phyloP scores from a whole-genome alignment of 2,329 filamentous ascomycete species.

The Septoria petroselini region DNA sequence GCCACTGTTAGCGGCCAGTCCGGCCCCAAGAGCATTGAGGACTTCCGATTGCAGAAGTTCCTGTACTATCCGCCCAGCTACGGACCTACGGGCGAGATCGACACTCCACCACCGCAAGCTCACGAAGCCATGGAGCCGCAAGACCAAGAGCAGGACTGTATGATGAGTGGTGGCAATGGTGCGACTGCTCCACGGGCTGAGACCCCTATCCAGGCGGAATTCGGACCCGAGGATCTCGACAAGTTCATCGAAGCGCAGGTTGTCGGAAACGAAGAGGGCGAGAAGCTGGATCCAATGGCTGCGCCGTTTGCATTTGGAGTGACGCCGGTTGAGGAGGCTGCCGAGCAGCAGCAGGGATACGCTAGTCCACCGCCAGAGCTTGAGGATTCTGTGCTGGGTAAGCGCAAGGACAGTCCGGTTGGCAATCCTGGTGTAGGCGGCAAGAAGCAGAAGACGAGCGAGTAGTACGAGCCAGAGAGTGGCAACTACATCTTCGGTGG shows the following conservation, averaged over 20 bases:
- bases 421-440: background rate
- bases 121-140: background rate
- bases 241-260: slow-evolving; percentile 11
- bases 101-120: background rate
- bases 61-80: slow-evolving; percentile 20
- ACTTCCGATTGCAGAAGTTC: slow-evolving; percentile 13
- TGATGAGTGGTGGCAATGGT: slow-evolving; percentile 1
- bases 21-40: background rate
- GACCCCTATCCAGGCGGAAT: slow-evolving; percentile 4
- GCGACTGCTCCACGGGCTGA: background rate
- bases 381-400: slow-evolving; percentile 16
- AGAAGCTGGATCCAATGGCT: slow-evolving; percentile 12
- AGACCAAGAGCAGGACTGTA: background rate
- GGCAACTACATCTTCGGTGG: background rate
- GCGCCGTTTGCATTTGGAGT: slow-evolving; percentile 17
- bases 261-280: background rate
- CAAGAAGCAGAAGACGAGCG: slow-evolving; percentile 13
- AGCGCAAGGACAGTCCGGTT: slow-evolving; percentile 23
- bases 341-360: background rate
- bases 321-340: background rate
- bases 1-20: background rate
- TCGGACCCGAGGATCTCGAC: slow-evolving; percentile 14
- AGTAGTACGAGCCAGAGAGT: background rate
- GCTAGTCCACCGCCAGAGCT: background rate
- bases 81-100: slow-evolving; percentile 11